Percentiles rank a stretch among this genome's conserved stretches.
phyloP scores from a whole-genome alignment of 805 yeast genomes.

The Ogataea degrootiae region DNA sequence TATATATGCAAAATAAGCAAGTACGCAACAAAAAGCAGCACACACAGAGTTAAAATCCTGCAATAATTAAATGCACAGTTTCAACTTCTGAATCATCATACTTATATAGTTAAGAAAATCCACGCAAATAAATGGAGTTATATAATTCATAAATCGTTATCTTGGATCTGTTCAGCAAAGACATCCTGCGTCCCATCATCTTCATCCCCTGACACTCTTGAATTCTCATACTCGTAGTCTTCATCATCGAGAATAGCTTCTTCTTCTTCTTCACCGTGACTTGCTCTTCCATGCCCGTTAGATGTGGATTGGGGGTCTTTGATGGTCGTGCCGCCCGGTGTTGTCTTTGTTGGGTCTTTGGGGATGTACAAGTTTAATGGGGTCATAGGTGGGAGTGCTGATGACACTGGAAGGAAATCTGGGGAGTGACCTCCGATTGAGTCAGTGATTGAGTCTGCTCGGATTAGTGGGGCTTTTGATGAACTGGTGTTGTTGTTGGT shows the following conservation, averaged over 20 bases:
- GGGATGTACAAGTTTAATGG: slow-evolving; percentile 29
- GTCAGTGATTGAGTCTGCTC: slow-evolving; percentile 20
- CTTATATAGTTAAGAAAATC: too few relatives aligned
- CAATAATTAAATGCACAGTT: too few relatives aligned
- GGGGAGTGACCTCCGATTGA: slow-evolving; percentile 31
- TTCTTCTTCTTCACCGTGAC: slow-evolving; percentile 3
- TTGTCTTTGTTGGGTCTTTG: slow-evolving; percentile 8
- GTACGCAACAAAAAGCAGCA: too few relatives aligned
- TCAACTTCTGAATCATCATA: too few relatives aligned
- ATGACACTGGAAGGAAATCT: slow-evolving; percentile 30
- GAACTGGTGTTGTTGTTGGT: background rate
- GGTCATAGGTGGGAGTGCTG: slow-evolving; percentile 34
- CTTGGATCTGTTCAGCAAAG: slow-evolving; percentile 20
- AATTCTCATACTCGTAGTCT: slow-evolving; percentile 9
- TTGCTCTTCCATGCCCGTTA: background rate
- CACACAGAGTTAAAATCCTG: too few relatives aligned
- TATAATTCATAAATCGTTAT: slow-evolving; percentile 13
- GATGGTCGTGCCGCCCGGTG: background rate
- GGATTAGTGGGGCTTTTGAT: slow-evolving; percentile 8
- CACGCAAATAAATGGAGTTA: too few relatives aligned
- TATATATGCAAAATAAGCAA: too few relatives aligned
- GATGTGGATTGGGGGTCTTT: too few relatives aligned
- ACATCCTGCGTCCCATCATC: slow-evolving; percentile 16
- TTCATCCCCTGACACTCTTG: background rate
- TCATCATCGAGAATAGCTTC: slow-evolving; percentile 16